These are phyloP conservation scores for Pulveroboletus sp. DNA, from an alignment of 768 basidiomycete genomes.

Conservation along the genomic window DNA sequence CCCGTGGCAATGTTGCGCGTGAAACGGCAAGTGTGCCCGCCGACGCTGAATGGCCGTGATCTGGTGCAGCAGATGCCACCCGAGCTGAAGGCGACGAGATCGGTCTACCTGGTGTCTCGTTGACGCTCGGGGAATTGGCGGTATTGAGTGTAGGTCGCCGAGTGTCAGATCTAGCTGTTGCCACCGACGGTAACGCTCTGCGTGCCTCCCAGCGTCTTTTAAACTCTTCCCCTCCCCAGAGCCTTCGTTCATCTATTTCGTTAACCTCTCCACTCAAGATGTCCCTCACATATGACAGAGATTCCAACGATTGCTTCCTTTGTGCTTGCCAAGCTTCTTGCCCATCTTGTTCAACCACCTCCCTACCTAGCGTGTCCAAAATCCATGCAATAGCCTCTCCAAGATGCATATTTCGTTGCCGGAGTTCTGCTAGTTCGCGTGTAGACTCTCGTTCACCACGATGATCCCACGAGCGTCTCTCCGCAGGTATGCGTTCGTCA, in stretches of 20 bases:
- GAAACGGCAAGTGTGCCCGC: conserved; percentile 4
- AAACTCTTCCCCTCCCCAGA: conserved; percentile 53
- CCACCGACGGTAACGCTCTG: conserved; percentile 20
- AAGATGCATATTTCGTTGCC: conserved; percentile 54
- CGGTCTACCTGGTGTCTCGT: conserved; percentile 21
- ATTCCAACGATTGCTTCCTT: conserved; percentile 64
- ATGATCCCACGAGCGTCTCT: conserved; percentile 66
- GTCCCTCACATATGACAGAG: conserved; percentile 73
- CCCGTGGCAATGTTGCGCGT: conserved; percentile 17
- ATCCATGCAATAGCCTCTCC: conserved; percentile 73
- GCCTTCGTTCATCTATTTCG: conserved; percentile 60
- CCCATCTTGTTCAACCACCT: conserved; percentile 36
- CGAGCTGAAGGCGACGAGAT: conserved; percentile 14
- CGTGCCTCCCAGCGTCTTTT: conserved; percentile 34
- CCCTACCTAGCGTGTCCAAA: conserved; percentile 62
- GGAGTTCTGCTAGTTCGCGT: conserved; percentile 52
- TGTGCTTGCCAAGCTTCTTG: conserved; percentile 38
- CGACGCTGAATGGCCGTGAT: conserved; percentile 18
- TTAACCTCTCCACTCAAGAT: conserved; percentile 52
- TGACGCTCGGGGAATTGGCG: conserved; percentile 13
- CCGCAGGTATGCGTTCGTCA: conserved; percentile 53
- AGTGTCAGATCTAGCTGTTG: conserved; percentile 18
- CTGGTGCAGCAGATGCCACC: not conserved
- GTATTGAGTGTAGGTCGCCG: conserved; percentile 13
- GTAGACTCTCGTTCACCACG: conserved; percentile 67